These are phyloP conservation scores for Styphnolobium japonicum DNA, from an alignment of 306 rosid genomes.

Conservation along the genomic window DNA sequence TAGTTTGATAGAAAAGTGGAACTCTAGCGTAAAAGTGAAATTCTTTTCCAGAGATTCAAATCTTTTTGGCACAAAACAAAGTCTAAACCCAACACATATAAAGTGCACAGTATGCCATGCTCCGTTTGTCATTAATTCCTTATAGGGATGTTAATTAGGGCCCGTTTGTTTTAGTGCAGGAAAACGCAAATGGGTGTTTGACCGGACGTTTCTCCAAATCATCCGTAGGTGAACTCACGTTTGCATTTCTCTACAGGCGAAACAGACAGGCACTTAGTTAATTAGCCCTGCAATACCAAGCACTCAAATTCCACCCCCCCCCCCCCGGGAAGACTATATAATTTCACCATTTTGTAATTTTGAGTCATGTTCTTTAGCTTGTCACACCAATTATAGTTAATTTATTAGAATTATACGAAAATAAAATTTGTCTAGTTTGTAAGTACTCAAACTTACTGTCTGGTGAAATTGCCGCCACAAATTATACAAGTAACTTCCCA, in stretches of 20 bases:
- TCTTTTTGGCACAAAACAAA: conserved; percentile 52
- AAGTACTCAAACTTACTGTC: not conserved
- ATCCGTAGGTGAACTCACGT: no score
- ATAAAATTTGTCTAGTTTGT: not conserved
- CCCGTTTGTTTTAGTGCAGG: no score
- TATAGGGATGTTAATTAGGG: not conserved
- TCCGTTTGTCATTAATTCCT: conserved; percentile 16
- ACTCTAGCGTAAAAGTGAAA: conserved; percentile 26
- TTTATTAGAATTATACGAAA: not conserved
- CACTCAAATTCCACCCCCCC: not conserved
- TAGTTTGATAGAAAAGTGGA: conserved; percentile 35
- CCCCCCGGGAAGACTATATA: not conserved
- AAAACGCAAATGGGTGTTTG: no score
- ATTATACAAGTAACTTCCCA: no score
- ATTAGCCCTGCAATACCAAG: not conserved
- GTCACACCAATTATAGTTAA: no score
- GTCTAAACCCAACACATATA: conserved; percentile 37
- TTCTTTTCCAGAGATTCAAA: conserved; percentile 52
- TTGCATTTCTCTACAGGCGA: no score
- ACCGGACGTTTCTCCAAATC: no score
- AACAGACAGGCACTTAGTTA: no score
- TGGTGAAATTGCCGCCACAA: no score
- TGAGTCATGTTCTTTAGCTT: no score
- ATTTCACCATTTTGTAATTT: not conserved
- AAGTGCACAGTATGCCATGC: conserved; percentile 46